Evolutionary conservation across 768 basidiomycete genomes (phyloP).

Genomic region (Rhodotorula graminis): DNA sequence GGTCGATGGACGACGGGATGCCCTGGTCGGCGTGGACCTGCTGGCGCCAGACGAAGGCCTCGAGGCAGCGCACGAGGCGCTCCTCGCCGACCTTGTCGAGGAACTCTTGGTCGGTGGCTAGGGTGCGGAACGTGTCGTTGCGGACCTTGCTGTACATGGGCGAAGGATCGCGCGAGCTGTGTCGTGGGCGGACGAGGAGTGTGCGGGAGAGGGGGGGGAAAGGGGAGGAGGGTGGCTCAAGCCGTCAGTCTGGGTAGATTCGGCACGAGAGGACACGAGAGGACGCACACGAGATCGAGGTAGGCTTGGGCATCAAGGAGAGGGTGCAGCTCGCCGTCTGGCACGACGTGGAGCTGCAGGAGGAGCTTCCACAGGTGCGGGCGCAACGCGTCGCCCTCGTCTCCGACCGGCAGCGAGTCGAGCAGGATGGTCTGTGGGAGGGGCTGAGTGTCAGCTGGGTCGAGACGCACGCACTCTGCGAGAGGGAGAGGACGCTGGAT

Average conservation of each 20-base stretch:
- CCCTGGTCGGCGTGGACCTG: slow-evolving; percentile 49
- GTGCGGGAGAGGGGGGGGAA: too few species aligned
- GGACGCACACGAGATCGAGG: slow-evolving; percentile 17
- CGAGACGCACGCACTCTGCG: too few species aligned
- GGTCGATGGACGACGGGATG: slow-evolving; percentile 6
- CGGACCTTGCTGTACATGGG: slow-evolving; percentile 85
- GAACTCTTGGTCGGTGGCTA: slow-evolving; percentile 96
- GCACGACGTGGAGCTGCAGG: slow-evolving; percentile 69
- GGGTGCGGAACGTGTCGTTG: slow-evolving; percentile 93
- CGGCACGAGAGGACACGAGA: too few species aligned
- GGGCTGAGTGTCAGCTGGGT: too few species aligned
- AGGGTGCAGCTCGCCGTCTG: slow-evolving; percentile 49
- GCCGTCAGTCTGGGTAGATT: too few species aligned
- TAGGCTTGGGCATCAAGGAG: slow-evolving; percentile 25
- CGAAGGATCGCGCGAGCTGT: slow-evolving; percentile 54
- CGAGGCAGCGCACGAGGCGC: slow-evolving; percentile 90
- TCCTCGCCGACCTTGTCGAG: slow-evolving; percentile 90
- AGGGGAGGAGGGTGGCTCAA: too few species aligned
- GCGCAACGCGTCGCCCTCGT: slow-evolving; percentile 51
- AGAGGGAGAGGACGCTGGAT: neutral
- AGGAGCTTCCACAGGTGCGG: slow-evolving; percentile 93
- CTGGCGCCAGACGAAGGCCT: slow-evolving; percentile 96
- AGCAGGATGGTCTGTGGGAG: slow-evolving; percentile 20
- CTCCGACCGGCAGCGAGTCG: slow-evolving; percentile 40
- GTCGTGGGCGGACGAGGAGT: neutral